Evolutionary conservation across 2,329 filamentous ascomycete genomes (phyloP).

Genomic region (Ophiosphaerella herpotricha): DNA sequence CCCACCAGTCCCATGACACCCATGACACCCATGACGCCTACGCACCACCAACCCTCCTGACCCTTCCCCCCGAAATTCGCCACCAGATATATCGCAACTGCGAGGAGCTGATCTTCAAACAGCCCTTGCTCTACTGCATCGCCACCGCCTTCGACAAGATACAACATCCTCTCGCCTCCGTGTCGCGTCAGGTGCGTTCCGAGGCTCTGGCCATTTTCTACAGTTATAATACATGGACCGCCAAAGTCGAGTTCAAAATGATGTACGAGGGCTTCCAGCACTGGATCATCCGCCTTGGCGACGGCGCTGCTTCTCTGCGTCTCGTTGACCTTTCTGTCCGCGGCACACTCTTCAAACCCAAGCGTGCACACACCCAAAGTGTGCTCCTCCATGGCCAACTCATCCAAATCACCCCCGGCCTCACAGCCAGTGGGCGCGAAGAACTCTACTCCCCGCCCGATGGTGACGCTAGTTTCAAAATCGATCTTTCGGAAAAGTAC

Average conservation of each 20-base stretch:
- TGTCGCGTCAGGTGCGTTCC: slow-evolving; percentile 40
- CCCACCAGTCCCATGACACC: slow-evolving; percentile 5
- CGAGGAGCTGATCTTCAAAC: slow-evolving; percentile 40
- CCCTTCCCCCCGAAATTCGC: slow-evolving; percentile 44
- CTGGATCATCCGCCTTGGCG: slow-evolving; percentile 45
- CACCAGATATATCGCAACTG: slow-evolving; percentile 45
- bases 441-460: slow-evolving; percentile 40
- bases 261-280: slow-evolving; percentile 48
- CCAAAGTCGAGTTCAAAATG: slow-evolving; percentile 47
- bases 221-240: slow-evolving; percentile 47
- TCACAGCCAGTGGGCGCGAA: slow-evolving; percentile 11
- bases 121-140: slow-evolving; percentile 49
- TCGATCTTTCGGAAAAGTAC: slow-evolving; percentile 45
- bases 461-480: slow-evolving; percentile 44
- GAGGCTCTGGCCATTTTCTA: slow-evolving; percentile 48
- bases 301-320: slow-evolving; percentile 36
- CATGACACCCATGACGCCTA: slow-evolving; percentile 6
- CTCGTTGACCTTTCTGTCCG: slow-evolving; percentile 41
- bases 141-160: slow-evolving; percentile 43
- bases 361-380: slow-evolving; percentile 28
- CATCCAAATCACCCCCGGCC: slow-evolving; percentile 21
- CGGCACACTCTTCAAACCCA: slow-evolving; percentile 40
- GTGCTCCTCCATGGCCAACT: slow-evolving; percentile 27
- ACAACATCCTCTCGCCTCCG: slow-evolving; percentile 44
- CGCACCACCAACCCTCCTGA: slow-evolving; percentile 36